Conservation (phyloP, 176 grass and related monocot species). For the Canna indica region DNA sequence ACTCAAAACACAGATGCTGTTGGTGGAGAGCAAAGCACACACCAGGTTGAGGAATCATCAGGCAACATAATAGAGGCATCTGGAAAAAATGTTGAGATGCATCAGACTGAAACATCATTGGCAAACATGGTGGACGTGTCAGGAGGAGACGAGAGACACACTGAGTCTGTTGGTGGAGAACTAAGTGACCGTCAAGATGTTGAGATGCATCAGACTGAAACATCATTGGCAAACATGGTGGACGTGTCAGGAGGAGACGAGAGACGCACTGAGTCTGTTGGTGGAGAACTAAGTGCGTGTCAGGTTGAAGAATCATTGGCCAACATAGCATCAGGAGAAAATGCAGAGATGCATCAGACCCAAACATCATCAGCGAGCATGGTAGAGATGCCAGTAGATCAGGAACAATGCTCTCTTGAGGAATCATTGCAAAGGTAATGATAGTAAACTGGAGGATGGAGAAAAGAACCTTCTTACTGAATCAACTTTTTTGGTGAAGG, state of each 20-base stretch:
- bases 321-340: background rate
- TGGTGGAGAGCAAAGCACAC: background rate
- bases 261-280: no score
- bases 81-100: background rate
- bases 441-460: background rate
- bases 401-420: background rate
- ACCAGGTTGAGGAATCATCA: background rate
- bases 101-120: background rate
- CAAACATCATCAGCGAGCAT: background rate
- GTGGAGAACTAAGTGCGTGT: background rate
- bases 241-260: background rate
- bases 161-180: background rate
- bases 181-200: background rate
- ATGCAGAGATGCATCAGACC: background rate
- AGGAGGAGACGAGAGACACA: no score
- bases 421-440: background rate
- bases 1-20: background rate
- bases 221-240: background rate
- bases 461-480: background rate
- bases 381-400: background rate
- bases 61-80: background rate
- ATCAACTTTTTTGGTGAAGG: background rate
- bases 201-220: background rate
- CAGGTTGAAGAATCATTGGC: background rate
- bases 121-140: background rate